These are phyloP conservation scores for Candida ficus DNA, from an alignment of 805 yeast species.

Conservation along the genomic window DNA sequence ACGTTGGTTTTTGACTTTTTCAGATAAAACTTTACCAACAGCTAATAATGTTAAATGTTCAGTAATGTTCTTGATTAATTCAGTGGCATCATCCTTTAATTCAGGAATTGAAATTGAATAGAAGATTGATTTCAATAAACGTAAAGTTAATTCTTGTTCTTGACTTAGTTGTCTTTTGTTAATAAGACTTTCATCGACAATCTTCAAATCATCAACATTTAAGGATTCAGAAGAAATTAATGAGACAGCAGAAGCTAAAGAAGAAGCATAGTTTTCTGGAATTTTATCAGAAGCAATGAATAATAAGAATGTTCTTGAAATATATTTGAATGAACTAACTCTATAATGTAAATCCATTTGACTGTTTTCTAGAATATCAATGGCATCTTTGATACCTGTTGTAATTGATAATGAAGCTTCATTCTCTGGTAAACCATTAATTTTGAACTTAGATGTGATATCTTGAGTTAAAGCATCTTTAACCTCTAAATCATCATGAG, in stretches of 20 bases:
- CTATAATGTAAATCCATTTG: conserved; percentile 56
- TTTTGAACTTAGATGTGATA: conserved; percentile 58
- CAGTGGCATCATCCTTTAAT: conserved; percentile 59
- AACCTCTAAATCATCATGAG: conserved; percentile 61
- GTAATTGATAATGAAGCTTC: conserved; percentile 73
- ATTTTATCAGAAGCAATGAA: conserved; percentile 45
- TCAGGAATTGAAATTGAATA: conserved; percentile 74
- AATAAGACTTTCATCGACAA: conserved; percentile 38
- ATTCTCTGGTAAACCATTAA: conserved; percentile 56
- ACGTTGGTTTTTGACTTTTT: conserved; percentile 60
- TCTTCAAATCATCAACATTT: conserved; percentile 24
- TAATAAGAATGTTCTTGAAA: conserved; percentile 60
- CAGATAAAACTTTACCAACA: conserved; percentile 66
- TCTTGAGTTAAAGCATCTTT: conserved; percentile 59
- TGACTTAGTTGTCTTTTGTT: conserved; percentile 47
- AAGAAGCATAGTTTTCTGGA: conserved; percentile 35
- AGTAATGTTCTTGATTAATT: conserved; percentile 58
- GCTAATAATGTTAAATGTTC: conserved; percentile 78
- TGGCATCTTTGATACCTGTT: conserved; percentile 76
- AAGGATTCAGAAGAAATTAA: conserved; percentile 33
- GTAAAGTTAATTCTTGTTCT: conserved; percentile 61
- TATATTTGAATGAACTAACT: conserved; percentile 69
- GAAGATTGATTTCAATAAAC: conserved; percentile 66
- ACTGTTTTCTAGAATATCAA: conserved; percentile 67
- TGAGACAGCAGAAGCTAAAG: conserved; percentile 46